Base-by-base conservation (phyloP, 2,329 filamentous ascomycete genomes). In the Fusarium equiseti region DNA sequence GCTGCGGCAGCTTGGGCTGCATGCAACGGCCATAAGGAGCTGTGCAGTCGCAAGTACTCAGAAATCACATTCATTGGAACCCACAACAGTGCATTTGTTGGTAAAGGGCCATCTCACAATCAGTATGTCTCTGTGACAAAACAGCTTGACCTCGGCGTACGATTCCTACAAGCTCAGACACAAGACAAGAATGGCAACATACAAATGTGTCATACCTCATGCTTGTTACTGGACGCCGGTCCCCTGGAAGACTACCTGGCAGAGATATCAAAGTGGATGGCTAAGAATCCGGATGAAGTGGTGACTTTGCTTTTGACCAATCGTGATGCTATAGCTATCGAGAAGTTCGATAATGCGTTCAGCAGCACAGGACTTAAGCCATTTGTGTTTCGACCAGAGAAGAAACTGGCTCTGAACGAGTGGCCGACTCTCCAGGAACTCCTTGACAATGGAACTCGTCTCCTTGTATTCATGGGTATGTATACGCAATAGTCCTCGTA, bases 381-480 rank as follows among this genome's bases (percentile, higher is more conserved):
- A 22, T 86, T 89, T 70, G 87, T 86, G 12, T 93, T 88, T 68
- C 81, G 81, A 2, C 87, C 89, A 1, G 78, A 82, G 11, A 75
- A 76, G 29, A 68, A 63, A 15, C 71, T 86, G 44, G 73, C 76
- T n/a, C 73, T 84, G 35, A 75, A 86, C 53, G 85, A 86, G 72
- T 84, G 93, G 92, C 92, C 92, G 79, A 94, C 92, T 0, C 82
- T 95, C 16, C 85, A 89, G 73, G 78, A 86, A 20, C 79, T 95
- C 63, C 92, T 95, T 71, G 81, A 86, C 26, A 82, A 83, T 40
- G 85, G 85, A 49, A 91, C 86, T 11, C 86, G 92, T 18, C 82
- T 95, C 2, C 80, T 95, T 49, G 88, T 91, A 26, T 95, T 94
- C 69, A 88, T 95, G 77, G 90, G 91, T 81, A 82, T 52, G 79